Base-by-base conservation (phyloP, 768 basidiomycete genomes). In the Suillus discolor region DNA sequence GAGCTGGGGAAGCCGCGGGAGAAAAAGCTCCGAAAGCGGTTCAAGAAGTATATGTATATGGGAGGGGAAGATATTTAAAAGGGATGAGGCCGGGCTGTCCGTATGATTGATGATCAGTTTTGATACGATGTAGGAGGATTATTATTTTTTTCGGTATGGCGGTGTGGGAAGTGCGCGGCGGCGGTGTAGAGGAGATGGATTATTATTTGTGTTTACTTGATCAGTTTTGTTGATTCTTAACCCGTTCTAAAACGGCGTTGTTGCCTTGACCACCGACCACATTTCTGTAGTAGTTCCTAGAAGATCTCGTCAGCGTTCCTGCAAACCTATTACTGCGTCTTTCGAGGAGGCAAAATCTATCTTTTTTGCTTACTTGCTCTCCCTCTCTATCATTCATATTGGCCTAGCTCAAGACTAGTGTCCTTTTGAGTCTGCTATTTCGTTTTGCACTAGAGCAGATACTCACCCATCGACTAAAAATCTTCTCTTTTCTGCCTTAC, bases 1-100 rank as follows among this genome's bases (percentile, higher is more conserved):
- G 77, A 82, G 72, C 72, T 96, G 68, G 87, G 84, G 61, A 80
- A 85, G 70, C 73, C 76, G 47, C 80, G 82, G 74, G 78, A 84
- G 70, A 77, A 73, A 72, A 83, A 81, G 77, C 73, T 93, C 73
- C 86, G 90, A 75, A 82, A 81, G 73, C 77, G 79, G 76, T 96
- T 94, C 78, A 81, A 80, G 71, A 76, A 81, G 75, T 88, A 87
- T 77, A 94, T 97, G 94, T 94, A 87, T 75, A 82, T 89, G 75
- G 85, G 82, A 65, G 78, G 78, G 61, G 67, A 74, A 67, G 75
- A 75, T 70, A 76, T 66, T 47, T 70, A 70, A 67, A 51, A 51
- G 49, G 23, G 6, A 6, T 8, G 15, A 25, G 2, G 45, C 45
- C 45, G 45, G 45, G 12, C 11, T 47, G 47, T 3, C n/a, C n/a